Evolutionary conservation across 2,329 filamentous ascomycete genomes (phyloP).

Genomic region (Septoria petroselini): DNA sequence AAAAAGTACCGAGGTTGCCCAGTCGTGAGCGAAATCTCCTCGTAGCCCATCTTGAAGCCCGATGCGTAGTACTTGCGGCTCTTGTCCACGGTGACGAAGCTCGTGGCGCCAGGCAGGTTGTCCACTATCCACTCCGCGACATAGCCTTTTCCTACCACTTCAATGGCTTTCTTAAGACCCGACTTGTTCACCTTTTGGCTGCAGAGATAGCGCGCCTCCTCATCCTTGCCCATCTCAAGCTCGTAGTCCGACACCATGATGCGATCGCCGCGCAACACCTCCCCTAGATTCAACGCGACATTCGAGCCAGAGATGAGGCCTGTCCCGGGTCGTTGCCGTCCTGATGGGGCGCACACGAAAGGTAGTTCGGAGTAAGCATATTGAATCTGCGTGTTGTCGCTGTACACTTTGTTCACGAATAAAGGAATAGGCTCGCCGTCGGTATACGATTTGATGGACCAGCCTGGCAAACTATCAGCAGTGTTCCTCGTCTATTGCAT

Average conservation of each 20-base stretch:
- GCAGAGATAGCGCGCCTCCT: constrained; percentile 70
- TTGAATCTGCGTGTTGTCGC: constrained; percentile 83
- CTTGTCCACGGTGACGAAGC: constrained; percentile 82
- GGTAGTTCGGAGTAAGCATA: constrained; percentile 87
- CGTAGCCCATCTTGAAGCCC: constrained; percentile 83
- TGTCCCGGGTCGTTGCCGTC: constrained; percentile 61
- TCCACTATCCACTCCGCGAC: constrained; percentile 93
- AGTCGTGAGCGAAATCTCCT: constrained; percentile 60
- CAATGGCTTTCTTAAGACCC: constrained; percentile 64
- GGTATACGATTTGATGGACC: constrained; percentile 76
- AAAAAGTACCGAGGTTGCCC: constrained; percentile 67
- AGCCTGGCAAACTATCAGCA: constrained; percentile 54
- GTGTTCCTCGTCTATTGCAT: not conserved
- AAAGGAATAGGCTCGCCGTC: constrained; percentile 75
- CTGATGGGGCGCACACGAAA: constrained; percentile 78
- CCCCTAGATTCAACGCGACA: constrained; percentile 78
- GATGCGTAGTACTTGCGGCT: constrained; percentile 82
- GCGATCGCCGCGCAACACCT: constrained; percentile 81
- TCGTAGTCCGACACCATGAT: constrained; percentile 84
- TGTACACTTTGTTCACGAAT: constrained; percentile 90
- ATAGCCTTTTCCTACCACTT: constrained; percentile 74
- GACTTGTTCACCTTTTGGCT: constrained; percentile 62
- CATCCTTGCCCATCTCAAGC: constrained; percentile 71
- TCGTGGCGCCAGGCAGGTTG: constrained; percentile 83
- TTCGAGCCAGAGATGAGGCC: constrained; percentile 72